phyloP scores from a whole-genome alignment of 441 rosid genomes.

The Jatropha podagrica region DNA sequence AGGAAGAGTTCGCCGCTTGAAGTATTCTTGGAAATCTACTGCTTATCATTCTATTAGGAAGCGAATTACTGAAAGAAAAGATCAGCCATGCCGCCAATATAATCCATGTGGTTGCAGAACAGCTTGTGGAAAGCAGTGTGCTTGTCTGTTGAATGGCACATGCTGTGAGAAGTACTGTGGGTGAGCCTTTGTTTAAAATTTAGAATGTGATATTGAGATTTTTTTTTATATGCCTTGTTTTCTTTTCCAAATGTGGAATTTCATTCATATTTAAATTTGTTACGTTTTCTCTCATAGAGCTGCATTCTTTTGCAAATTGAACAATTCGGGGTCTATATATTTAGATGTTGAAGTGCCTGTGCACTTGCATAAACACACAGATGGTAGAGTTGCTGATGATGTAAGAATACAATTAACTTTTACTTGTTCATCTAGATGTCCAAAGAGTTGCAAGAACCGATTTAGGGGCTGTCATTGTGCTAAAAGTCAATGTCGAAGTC shows the following conservation, averaged over 20 bases:
- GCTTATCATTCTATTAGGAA: constrained; percentile 97
- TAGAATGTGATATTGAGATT: constrained; percentile 1
- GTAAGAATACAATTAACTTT: constrained; percentile 22
- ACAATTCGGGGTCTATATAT: constrained; percentile 9
- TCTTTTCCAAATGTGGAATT: not conserved
- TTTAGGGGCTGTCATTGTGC: constrained; percentile 99
- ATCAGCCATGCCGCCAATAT: constrained; percentile 98
- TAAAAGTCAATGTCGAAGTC: constrained; percentile 98
- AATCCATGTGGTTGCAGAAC: constrained; percentile 95
- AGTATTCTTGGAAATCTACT: constrained; percentile 99
- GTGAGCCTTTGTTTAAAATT: constrained; percentile 46
- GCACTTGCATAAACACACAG: not conserved
- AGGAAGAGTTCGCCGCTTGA: constrained; percentile 94
- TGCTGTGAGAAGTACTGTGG: constrained; percentile 99
- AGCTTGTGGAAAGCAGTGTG: constrained; percentile 91
- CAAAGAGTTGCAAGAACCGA: constrained; percentile 96
- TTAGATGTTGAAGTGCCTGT: constrained; percentile 2
- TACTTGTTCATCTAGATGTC: constrained; percentile 59
- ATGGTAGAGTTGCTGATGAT: constrained; percentile 7
- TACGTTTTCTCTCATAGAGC: not conserved
- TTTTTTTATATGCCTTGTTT: not conserved
- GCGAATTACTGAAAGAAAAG: constrained; percentile 88
- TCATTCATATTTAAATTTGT: constrained; percentile 1
- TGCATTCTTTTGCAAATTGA: constrained; percentile 1
- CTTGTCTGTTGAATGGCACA: constrained; percentile 89